Base-by-base conservation (phyloP, 768 basidiomycete genomes). In the Dioszegia aurantiaca region DNA sequence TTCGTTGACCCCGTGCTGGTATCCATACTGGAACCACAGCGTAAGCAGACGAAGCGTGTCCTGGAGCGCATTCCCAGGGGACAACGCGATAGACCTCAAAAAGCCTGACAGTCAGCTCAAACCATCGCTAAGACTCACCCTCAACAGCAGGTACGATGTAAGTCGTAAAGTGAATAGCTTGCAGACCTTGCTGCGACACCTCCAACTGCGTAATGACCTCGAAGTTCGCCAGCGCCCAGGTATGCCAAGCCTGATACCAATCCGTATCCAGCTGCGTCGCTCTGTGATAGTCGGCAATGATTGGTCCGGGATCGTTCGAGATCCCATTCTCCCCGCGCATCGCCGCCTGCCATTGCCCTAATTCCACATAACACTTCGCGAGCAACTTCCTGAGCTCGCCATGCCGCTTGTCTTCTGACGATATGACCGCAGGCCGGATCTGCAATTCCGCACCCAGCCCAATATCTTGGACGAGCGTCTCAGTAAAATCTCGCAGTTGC, bases 231-330 rank as follows among this genome's bases (percentile, higher is more conserved):
- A 98, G 80, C 1, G 95, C 94, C 91, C 92, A 99, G 0, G 90
- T 91, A 70, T 99, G 95, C 93, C 93, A 98, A 17, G 94, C 95
- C 74, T 99, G 97, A 78, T 97, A 97, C 95, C 95, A 99, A n/a
- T 82, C 81, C 3, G 87, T 84, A 74, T 98, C 94, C 63, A 89
- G 89, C 67, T 87, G 86, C 1, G 95, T 98, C 0, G 95, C 89
- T 28, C 87, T 81, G 49, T 83, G 81, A 77, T 95, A 97, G 3
- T 89, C 85, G 63, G 86, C 83, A 6, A 99, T 43, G 42, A 55
- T 55, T 2, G 54, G 41, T 33, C 12, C 28, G 4, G 54, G 47
- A 79, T 88, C 70, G 64, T 91, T 92, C 58, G 81, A 78, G 43
- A 82, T 82, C 88, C 90, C 94, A 47, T 84, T 81, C n/a, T 87